phyloP scores from a whole-genome alignment of 2,329 filamentous ascomycete species.

The Tolypocladium sp. region DNA sequence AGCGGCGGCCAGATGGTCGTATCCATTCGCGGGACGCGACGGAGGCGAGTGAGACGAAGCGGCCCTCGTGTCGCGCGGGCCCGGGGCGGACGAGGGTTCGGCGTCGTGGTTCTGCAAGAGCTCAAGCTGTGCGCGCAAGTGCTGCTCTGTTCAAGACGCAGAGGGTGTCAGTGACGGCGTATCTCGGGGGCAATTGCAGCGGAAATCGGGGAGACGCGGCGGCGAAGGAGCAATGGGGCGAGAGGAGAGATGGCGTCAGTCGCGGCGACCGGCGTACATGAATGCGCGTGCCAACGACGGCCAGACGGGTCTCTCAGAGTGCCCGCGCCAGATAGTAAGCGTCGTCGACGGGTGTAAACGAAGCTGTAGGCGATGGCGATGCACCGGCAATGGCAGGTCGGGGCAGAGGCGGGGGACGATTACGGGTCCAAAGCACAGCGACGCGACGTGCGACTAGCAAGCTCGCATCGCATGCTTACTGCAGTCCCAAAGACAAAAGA shows the following conservation, averaged over 20 bases:
- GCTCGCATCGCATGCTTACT: neutral
- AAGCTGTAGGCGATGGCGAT: neutral
- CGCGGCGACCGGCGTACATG: neutral
- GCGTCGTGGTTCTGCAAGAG: slow-evolving; percentile 30
- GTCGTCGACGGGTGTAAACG: neutral
- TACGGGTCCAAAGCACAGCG: neutral
- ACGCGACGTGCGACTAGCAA: neutral
- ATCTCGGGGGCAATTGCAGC: neutral
- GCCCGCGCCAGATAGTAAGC: neutral
- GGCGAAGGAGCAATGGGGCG: neutral
- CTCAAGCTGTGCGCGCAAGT: slow-evolving; percentile 34
- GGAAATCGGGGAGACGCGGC: neutral
- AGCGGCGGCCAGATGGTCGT: slow-evolving; percentile 28
- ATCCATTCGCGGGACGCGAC: slow-evolving; percentile 33
- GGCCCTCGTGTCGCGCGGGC: slow-evolving; percentile 19
- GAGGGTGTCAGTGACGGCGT: slow-evolving; percentile 12
- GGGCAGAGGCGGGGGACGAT: neutral
- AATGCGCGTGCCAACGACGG: neutral
- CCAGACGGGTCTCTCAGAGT: neutral
- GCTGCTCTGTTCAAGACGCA: slow-evolving; percentile 23
- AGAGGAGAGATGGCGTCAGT: neutral
- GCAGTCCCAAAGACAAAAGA: slow-evolving; percentile 1
- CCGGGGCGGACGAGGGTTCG: slow-evolving; percentile 19
- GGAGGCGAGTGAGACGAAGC: slow-evolving; percentile 18
- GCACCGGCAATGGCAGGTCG: neutral